A percentile compares a stretch with the other conserved stretches of the same genome.
phyloP scores from a whole-genome alignment of 495 filamentous ascomycete genomes.

The Margaritispora aquatica region DNA sequence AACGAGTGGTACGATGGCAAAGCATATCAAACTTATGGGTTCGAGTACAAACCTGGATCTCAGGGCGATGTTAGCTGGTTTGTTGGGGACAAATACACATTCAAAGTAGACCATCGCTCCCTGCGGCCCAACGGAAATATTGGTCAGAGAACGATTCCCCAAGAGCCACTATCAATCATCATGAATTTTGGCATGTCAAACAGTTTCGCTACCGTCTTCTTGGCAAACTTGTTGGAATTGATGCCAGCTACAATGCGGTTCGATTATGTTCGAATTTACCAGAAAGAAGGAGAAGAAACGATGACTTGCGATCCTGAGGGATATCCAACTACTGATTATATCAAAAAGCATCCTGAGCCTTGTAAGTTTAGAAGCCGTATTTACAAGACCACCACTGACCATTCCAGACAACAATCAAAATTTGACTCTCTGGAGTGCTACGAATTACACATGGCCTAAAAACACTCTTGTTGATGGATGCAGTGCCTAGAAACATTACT shows the following conservation, averaged over 20 bases:
- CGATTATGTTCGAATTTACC: constrained; percentile 73
- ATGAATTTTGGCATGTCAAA: constrained; percentile 71
- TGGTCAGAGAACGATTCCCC: constrained; percentile 60
- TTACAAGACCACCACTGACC: background rate
- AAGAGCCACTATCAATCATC: constrained; percentile 64
- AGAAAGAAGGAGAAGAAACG: constrained; percentile 49
- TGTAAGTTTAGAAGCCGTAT: constrained; percentile 43
- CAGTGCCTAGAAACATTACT: constrained; percentile 2
- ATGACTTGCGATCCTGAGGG: constrained; percentile 68
- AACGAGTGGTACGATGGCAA: constrained; percentile 72
- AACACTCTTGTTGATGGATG: constrained; percentile 45
- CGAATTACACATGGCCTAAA: constrained; percentile 39
- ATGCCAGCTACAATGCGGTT: constrained; percentile 66
- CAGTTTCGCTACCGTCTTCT: constrained; percentile 58
- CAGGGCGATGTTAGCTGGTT: constrained; percentile 61
- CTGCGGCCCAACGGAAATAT: constrained; percentile 70
- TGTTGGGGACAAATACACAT: constrained; percentile 58
- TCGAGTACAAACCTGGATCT: constrained; percentile 64
- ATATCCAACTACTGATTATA: constrained; percentile 67
- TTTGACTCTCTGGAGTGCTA: constrained; percentile 49
- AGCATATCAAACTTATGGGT: constrained; percentile 63
- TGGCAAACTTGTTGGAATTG: constrained; percentile 41
- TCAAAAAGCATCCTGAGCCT: constrained; percentile 52
- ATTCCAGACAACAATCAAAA: constrained; percentile 45
- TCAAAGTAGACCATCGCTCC: constrained; percentile 59